Conservation (phyloP, 768 basidiomycete genomes). For the Infundibulicybe gibba region DNA sequence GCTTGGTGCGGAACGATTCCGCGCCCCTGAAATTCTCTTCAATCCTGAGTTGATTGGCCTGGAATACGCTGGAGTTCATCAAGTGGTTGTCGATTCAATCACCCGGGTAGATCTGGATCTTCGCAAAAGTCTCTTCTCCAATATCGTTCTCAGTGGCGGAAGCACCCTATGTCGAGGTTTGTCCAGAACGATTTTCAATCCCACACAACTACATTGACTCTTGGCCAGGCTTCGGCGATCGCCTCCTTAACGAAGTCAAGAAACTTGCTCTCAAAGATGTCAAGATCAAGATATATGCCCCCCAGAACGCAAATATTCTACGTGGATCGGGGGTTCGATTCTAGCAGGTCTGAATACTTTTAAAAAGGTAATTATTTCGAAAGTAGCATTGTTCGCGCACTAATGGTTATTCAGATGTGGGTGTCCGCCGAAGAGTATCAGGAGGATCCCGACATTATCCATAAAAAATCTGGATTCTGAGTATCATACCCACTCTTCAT, state of each 20-base stretch:
- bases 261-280: constrained; percentile 92
- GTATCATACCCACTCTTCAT: constrained; percentile 12
- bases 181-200: constrained; percentile 10
- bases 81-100: constrained; percentile 98
- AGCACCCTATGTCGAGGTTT: constrained; percentile 92
- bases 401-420: constrained; percentile 77
- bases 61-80: constrained; percentile 96
- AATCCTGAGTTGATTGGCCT: constrained; percentile 96
- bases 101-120: constrained; percentile 95
- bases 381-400: constrained; percentile 6
- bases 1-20: constrained; percentile 94
- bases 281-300: constrained; percentile 99
- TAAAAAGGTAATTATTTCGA: constrained; percentile 70
- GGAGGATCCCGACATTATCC: constrained; percentile 98
- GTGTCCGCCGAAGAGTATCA: constrained; percentile 99
- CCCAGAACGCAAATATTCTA: constrained; percentile 99
- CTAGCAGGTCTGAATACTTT: constrained; percentile 94
- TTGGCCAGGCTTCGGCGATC: constrained; percentile 83
- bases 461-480: constrained; percentile 89
- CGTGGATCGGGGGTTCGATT: constrained; percentile 97
- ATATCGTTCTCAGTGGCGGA: constrained; percentile 95
- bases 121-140: constrained; percentile 91
- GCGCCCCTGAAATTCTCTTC: constrained; percentile 96
- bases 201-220: constrained; percentile 3
- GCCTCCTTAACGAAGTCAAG: constrained; percentile 94